These are phyloP conservation scores for Suillus sp. DNA, from an alignment of 768 basidiomycete species.

Conservation along the genomic window DNA sequence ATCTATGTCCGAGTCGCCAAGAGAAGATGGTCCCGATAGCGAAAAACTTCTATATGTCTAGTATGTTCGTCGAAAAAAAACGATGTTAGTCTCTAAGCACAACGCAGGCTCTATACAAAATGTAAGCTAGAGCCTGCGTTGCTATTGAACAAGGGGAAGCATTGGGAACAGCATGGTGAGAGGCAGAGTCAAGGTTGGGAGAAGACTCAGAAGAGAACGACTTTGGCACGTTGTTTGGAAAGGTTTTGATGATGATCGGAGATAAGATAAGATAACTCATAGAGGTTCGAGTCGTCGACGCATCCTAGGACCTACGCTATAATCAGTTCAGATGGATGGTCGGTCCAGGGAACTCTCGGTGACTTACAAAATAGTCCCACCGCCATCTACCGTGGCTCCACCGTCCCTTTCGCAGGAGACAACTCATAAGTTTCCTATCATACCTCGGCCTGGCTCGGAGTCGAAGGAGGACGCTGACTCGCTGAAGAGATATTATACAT, in stretches of 20 bases:
- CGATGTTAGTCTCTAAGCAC: conserved; percentile 11
- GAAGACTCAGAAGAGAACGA: not conserved
- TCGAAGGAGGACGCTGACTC: not conserved
- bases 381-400: conserved; percentile 20
- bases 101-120: conserved; percentile 24
- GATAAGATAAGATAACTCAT: conserved; percentile 30
- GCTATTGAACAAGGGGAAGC: conserved; percentile 56
- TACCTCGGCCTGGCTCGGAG: conserved; percentile 14
- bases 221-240: not conserved
- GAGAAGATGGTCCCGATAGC: conserved; percentile 5
- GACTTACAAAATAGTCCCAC: conserved; percentile 27
- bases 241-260: conserved; percentile 12
- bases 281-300: not conserved
- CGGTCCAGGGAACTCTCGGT: conserved; percentile 16
- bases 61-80: conserved; percentile 8
- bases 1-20: conserved; percentile 8
- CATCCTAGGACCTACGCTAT: conserved; percentile 5
- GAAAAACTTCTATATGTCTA: conserved; percentile 12
- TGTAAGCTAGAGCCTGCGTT: conserved; percentile 42
- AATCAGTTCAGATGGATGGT: conserved; percentile 16
- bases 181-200: conserved; percentile 8
- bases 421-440: conserved; percentile 29
- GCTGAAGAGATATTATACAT: conserved; percentile 46
- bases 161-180: conserved; percentile 35
- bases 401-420: conserved; percentile 25